A percentile compares a stretch with the other conserved stretches of the same genome.
These are phyloP conservation scores for Apophysomyces elegans DNA, from an alignment of 371 early-diverging fungal genomes.

Conservation along the genomic window DNA sequence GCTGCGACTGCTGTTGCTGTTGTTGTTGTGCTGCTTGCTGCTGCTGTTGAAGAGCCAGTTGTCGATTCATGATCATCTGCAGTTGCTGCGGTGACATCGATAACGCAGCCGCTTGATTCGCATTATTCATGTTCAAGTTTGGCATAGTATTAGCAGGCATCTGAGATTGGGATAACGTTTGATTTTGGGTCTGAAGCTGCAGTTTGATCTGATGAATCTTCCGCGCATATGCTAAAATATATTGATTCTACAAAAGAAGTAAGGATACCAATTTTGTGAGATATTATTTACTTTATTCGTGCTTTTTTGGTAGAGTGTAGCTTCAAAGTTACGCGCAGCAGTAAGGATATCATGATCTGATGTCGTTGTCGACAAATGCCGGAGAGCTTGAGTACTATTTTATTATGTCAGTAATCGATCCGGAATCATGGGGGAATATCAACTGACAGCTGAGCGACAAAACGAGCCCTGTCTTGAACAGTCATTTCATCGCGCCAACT, in stretches of 20 bases:
- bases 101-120: slow-evolving; percentile 19
- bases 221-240: slow-evolving; percentile 38
- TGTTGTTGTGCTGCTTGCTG: slow-evolving; percentile 18
- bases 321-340: slow-evolving; percentile 48
- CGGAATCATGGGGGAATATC: neutral
- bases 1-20: slow-evolving; percentile 18
- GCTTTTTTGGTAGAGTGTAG: slow-evolving; percentile 38
- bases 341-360: slow-evolving; percentile 42
- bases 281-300: slow-evolving; percentile 41
- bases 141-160: slow-evolving; percentile 35
- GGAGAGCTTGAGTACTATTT: slow-evolving; percentile 38
- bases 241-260: slow-evolving; percentile 39
- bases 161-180: slow-evolving; percentile 22
- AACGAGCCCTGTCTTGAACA: slow-evolving; percentile 39
- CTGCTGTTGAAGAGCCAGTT: slow-evolving; percentile 37
- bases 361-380: slow-evolving; percentile 39
- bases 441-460: slow-evolving; percentile 48
- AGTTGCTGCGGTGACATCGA: slow-evolving; percentile 39
- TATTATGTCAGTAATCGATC: neutral
- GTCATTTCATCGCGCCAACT: slow-evolving; percentile 50
- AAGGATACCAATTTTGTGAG: neutral
- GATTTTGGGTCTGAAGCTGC: slow-evolving; percentile 17
- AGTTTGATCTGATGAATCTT: slow-evolving; percentile 45
- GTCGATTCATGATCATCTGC: slow-evolving; percentile 36
- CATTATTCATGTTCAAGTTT: slow-evolving; percentile 23